Evolutionary conservation across 805 yeast genomes (phyloP).

Genomic region (Sungouiella blattae): DNA sequence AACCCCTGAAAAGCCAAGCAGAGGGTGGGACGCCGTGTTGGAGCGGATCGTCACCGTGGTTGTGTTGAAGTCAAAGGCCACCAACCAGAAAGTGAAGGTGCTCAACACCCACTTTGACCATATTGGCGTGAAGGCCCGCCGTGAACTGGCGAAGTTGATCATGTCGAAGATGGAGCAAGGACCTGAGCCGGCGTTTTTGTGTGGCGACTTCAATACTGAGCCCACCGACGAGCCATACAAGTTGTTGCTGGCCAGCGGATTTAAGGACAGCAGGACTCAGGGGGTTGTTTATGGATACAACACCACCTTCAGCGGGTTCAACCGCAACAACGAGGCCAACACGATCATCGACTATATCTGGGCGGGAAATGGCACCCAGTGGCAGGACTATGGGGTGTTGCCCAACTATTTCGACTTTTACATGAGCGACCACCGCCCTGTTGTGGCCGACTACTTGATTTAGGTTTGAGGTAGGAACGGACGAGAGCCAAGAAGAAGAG

Average conservation of each 20-base stretch:
- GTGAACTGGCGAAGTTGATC: conserved; percentile 32
- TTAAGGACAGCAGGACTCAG: conserved; percentile 36
- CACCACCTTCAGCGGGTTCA: conserved; percentile 50
- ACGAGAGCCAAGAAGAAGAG: too few species aligned
- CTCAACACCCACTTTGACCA: conserved; percentile 45
- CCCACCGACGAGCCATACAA: conserved; percentile 40
- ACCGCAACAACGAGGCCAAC: conserved; percentile 22
- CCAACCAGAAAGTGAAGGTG: conserved; percentile 25
- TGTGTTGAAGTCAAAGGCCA: conserved; percentile 23
- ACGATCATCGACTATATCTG: conserved; percentile 45
- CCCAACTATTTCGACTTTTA: conserved; percentile 30
- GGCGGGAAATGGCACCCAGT: conserved; percentile 20
- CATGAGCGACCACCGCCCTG: conserved; percentile 44
- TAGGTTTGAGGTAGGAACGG: too few species aligned
- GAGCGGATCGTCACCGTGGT: conserved; percentile 41
- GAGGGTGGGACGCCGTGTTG: conserved; percentile 43
- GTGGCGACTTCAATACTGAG: conserved; percentile 43
- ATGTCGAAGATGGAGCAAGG: conserved; percentile 36
- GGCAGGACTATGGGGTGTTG: conserved; percentile 29
- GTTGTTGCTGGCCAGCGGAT: conserved; percentile 33
- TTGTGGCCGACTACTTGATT: conserved; percentile 20
- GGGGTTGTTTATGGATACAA: conserved; percentile 39
- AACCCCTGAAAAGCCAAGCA: conserved; percentile 35
- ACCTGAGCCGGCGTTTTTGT: conserved; percentile 33
- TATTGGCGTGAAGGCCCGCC: conserved; percentile 33